Percentiles rank a stretch among this genome's conserved stretches.
phyloP scores from a whole-genome alignment of 106 monocot species.

The Allium fistulosum region DNA sequence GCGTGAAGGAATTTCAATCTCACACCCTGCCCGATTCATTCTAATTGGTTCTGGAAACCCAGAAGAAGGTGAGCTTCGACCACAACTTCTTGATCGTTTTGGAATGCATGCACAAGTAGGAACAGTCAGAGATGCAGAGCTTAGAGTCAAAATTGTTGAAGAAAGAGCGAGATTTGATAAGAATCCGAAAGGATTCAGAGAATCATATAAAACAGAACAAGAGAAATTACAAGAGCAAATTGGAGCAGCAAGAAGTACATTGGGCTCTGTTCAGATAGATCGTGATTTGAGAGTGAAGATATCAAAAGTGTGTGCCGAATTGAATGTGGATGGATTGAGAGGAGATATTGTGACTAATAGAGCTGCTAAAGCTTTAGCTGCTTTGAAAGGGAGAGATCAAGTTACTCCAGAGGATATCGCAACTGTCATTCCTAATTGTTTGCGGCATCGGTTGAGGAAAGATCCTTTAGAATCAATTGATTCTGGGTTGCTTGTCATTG shows the following conservation, averaged over 20 bases:
- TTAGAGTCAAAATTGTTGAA: slow-evolving; percentile 96
- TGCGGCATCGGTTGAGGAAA: slow-evolving; percentile 96
- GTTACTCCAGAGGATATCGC: slow-evolving; percentile 85
- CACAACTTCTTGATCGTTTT: slow-evolving; percentile 94
- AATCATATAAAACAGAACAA: slow-evolving; percentile 68
- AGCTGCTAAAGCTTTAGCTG: slow-evolving; percentile 89
- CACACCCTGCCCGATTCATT: slow-evolving; percentile 95
- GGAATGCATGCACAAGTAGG: slow-evolving; percentile 99
- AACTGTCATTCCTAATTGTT: slow-evolving; percentile 93
- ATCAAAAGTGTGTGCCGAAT: slow-evolving; percentile 87
- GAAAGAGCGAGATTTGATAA: slow-evolving; percentile 81
- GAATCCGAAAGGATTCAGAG: slow-evolving; percentile 76
- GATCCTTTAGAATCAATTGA: slow-evolving; percentile 97
- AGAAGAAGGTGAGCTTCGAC: slow-evolving; percentile 93
- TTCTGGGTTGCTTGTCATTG: slow-evolving; percentile 82
- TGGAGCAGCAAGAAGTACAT: slow-evolving; percentile 40
- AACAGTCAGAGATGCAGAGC: slow-evolving; percentile 90
- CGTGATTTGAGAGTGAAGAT: slow-evolving; percentile 87
- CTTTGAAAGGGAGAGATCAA: slow-evolving; percentile 81
- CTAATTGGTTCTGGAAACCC: slow-evolving; percentile 98
- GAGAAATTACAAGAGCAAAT: slow-evolving; percentile 90
- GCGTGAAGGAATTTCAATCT: slow-evolving; percentile 95
- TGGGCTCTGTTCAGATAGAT: slow-evolving; percentile 71
- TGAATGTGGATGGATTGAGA: slow-evolving; percentile 96
- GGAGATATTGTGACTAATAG: slow-evolving; percentile 95